Evolutionary conservation across 371 early-diverging fungal genomes (phyloP).

Genomic region (Chytridium lagenaria): DNA sequence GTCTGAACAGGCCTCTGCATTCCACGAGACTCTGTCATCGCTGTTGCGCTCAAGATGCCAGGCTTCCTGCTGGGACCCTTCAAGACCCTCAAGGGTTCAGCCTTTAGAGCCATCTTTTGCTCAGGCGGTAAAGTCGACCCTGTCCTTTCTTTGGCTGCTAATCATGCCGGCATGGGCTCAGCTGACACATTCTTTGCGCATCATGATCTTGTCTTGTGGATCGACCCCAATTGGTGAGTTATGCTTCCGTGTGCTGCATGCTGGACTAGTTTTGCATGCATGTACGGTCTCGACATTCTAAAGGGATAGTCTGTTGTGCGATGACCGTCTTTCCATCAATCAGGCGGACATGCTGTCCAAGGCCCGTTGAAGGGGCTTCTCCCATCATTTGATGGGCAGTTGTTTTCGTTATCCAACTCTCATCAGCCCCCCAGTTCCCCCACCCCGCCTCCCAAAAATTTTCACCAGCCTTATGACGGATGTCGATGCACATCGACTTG

Average conservation of each 20-base stretch:
- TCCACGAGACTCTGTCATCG: not conserved
- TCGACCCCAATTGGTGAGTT: conserved; percentile 24
- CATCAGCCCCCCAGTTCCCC: too few relatives aligned
- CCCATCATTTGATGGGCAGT: too few relatives aligned
- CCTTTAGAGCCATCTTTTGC: conserved; percentile 21
- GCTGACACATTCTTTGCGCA: not conserved
- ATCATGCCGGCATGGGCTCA: conserved; percentile 12
- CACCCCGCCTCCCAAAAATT: too few relatives aligned
- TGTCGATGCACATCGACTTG: not conserved
- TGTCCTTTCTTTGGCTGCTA: conserved; percentile 15
- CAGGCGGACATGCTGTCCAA: too few relatives aligned
- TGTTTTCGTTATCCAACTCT: too few relatives aligned
- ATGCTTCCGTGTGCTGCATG: not conserved
- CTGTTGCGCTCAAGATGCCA: conserved; percentile 11
- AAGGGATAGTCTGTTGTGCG: too few relatives aligned
- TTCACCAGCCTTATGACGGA: not conserved
- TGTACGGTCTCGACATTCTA: not conserved
- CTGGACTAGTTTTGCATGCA: not conserved
- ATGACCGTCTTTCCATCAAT: too few relatives aligned
- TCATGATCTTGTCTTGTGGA: conserved; percentile 25
- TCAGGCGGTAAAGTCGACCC: conserved; percentile 18
- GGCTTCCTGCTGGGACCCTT: conserved; percentile 21
- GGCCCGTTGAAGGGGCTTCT: too few relatives aligned
- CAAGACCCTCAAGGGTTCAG: conserved; percentile 21
- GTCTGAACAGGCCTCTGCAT: not conserved